Evolutionary conservation across 768 basidiomycete species (phyloP).

Genomic region (Leccinum subgranulosum): DNA sequence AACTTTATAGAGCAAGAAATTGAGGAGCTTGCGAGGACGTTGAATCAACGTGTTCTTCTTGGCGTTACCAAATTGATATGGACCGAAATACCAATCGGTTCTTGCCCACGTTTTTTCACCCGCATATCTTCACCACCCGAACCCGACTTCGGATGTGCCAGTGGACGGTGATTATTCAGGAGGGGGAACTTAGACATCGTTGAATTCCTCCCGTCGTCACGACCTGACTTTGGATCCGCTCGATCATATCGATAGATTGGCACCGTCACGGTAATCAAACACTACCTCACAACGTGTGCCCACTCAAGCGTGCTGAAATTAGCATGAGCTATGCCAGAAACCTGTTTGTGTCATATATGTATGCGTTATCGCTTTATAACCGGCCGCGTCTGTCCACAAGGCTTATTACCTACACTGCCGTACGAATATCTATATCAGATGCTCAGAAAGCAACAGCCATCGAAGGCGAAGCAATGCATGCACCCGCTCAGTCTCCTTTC

Average conservation of each 20-base stretch:
- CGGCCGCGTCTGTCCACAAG: background rate
- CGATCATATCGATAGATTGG: background rate
- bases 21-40: background rate
- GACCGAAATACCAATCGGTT: background rate
- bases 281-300: background rate
- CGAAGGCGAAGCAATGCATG: background rate
- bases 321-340: background rate
- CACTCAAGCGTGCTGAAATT: background rate
- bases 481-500: background rate
- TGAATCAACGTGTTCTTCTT: background rate
- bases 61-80: conserved; percentile 1
- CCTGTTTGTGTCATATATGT: background rate
- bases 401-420: background rate
- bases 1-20: background rate
- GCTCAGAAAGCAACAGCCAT: background rate
- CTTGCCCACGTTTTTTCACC: background rate
- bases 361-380: background rate
- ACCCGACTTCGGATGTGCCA: background rate
- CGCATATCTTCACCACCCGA: background rate
- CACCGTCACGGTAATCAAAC: background rate
- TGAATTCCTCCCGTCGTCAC: background rate
- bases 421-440: background rate
- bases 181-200: background rate
- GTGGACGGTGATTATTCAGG: background rate
- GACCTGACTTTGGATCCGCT: background rate